Percentiles rank a stretch among this genome's conserved stretches.
phyloP scores from a whole-genome alignment of 106 monocot genomes.

The Dendrobium officinale region DNA sequence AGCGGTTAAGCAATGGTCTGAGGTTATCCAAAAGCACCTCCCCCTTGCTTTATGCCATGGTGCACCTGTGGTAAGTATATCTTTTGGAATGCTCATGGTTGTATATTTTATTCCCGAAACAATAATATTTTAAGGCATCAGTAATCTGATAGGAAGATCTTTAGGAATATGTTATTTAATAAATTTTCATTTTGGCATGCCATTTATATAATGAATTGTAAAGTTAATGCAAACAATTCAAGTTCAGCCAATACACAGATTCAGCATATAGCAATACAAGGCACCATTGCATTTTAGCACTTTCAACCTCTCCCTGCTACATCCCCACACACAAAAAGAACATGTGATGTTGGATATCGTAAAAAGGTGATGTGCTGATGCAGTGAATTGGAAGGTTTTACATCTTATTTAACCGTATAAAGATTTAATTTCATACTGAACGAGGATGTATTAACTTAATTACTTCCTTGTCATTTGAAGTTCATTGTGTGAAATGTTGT shows the following conservation, averaged over 20 bases:
- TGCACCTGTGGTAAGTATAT: conserved; percentile 48
- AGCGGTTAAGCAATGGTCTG: conserved; percentile 56
- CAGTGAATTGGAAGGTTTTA: too few relatives aligned
- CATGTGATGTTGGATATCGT: too few relatives aligned
- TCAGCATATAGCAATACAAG: not conserved
- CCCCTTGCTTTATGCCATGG: conserved; percentile 46
- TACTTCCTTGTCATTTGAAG: too few relatives aligned
- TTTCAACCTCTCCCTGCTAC: not conserved
- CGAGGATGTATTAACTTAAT: too few relatives aligned
- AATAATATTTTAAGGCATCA: not conserved
- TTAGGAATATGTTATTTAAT: not conserved
- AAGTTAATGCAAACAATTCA: not conserved
- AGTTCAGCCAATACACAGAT: not conserved
- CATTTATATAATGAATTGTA: not conserved
- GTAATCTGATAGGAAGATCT: not conserved
- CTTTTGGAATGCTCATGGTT: not conserved
- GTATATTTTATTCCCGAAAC: not conserved
- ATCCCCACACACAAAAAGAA: not conserved
- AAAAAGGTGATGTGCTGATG: too few relatives aligned
- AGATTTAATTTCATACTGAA: too few relatives aligned
- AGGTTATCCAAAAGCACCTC: conserved; percentile 60
- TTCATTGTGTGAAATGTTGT: too few relatives aligned
- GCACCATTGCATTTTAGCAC: not conserved
- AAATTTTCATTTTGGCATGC: not conserved
- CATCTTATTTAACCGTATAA: too few relatives aligned